Base-by-base conservation (phyloP, 2,329 filamentous ascomycete genomes). In the Claviceps capensis region DNA sequence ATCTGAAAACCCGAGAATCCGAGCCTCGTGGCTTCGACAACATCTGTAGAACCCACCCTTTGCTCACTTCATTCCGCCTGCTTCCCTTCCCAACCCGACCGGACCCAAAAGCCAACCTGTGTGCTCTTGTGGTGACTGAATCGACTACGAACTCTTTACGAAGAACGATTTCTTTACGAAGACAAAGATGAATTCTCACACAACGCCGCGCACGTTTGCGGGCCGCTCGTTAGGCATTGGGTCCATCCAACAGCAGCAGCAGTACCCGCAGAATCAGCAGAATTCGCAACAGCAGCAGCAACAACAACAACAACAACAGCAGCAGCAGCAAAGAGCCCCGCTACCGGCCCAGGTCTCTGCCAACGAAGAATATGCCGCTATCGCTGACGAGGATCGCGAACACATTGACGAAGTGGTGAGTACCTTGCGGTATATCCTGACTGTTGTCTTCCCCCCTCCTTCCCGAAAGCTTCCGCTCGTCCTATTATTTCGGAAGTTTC, bases 331-430 rank as follows among this genome's bases (percentile, higher is more conserved):
- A 44, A 44, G 47, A 40, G 64, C 65, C 34, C 63, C 66, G 13
- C 57, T 64, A 9, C 60, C 65, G 16, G 64, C 63, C 13, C 66
- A 67, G 47, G 64, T 68, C 5, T 64, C 64, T 11, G 57, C 62
- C 22, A 68, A 68, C 53, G 67, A 70, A 47, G 67, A 70, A 36
- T 70, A 69, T 54, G 64, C 59, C 55, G 62, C 58, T 46, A 69
- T 97, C 59, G 84, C 82, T 19, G 90, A 96, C 63, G 90, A 96
- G 69, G 90, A 96, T 67, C 79, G 85, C 58, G 88, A 94, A 63
- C 90, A 96, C 68, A 91, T 96, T 57, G 88, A 88, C 65, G 90
- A 96, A 75, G 90, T 91, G 57, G 88, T 94, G 78, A 64, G 84
- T 75, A 30, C 8, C 37, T 34, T 49, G n/a, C 36, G 47, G 9